Evolutionary conservation across 179 eudicot genomes (phyloP).

Genomic region (Beta lomatogona): DNA sequence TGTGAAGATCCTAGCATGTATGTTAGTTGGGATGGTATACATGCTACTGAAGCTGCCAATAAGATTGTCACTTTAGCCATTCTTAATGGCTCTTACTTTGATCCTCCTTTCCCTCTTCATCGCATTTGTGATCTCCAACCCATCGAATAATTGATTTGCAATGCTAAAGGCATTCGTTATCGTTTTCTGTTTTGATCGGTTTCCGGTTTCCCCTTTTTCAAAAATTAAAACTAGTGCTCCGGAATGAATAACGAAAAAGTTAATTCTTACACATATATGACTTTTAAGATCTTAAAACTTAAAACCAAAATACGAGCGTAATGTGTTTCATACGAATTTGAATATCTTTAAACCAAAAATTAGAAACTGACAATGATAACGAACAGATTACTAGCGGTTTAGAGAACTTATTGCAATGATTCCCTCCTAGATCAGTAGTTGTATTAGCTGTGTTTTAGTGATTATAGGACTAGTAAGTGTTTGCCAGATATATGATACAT

Average conservation of each 20-base stretch:
- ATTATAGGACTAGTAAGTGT: background rate
- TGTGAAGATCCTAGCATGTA: slow-evolving; percentile 69
- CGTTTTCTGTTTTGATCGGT: too few relatives aligned
- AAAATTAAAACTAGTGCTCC: too few relatives aligned
- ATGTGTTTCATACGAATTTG: too few relatives aligned
- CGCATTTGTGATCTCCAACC: slow-evolving; percentile 59
- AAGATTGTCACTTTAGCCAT: slow-evolving; percentile 58
- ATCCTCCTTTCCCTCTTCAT: slow-evolving; percentile 69
- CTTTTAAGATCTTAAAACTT: too few relatives aligned
- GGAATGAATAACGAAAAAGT: too few relatives aligned
- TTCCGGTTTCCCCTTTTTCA: too few relatives aligned
- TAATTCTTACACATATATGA: too few relatives aligned
- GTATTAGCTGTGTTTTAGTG: background rate
- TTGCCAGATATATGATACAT: background rate
- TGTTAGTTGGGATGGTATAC: slow-evolving; percentile 90
- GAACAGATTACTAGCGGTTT: too few relatives aligned
- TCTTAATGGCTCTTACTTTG: slow-evolving; percentile 61
- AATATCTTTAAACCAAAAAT: too few relatives aligned
- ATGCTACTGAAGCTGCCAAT: slow-evolving; percentile 79
- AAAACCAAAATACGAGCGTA: too few relatives aligned
- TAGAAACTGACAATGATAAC: too few relatives aligned
- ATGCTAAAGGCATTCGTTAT: too few relatives aligned
- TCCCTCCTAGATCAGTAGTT: background rate
- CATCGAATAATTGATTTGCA: slow-evolving; percentile 25
- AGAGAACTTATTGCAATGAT: background rate